Evolutionary conservation across 108 stramenopile genomes (phyloP).

Genomic region (Skeletonema potamos): DNA sequence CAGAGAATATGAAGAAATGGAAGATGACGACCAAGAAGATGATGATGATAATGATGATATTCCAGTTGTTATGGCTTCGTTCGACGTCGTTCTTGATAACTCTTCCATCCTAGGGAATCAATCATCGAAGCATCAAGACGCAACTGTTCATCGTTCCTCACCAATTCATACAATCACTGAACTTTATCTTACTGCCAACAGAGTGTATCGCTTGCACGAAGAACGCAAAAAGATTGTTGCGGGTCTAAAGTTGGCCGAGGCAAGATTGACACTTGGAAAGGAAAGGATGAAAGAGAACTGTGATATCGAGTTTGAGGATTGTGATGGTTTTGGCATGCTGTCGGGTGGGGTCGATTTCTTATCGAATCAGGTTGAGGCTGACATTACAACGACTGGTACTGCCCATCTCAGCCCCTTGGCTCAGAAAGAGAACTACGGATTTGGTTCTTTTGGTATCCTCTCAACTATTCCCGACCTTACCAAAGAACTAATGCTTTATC

Average conservation of each 20-base stretch:
- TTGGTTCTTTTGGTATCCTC: conserved; percentile 51
- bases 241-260: conserved; percentile 47
- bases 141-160: conserved; percentile 13
- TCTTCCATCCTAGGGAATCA: conserved; percentile 2
- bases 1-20: conserved; percentile 7
- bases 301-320: conserved; percentile 50
- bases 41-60: background rate
- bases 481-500: conserved; percentile 28
- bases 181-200: conserved; percentile 46
- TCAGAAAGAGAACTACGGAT: conserved; percentile 54
- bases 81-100: conserved; percentile 51
- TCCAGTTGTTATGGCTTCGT: conserved; percentile 61
- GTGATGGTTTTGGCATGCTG: conserved; percentile 51
- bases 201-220: conserved; percentile 51
- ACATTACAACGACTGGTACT: background rate
- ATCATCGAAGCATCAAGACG: background rate
- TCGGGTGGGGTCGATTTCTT: background rate
- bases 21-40: conserved; percentile 15
- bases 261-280: conserved; percentile 35
- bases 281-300: background rate
- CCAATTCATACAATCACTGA: conserved; percentile 56
- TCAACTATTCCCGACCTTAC: conserved; percentile 51
- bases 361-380: background rate
- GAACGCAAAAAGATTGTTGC: conserved; percentile 55
- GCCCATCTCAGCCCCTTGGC: conserved; percentile 1